Evolutionary conservation across 1,139 yeast genomes (phyloP), one percentile per base, ranked within the genome.

Genomic region (Scheffersomyces titani): DNA sequence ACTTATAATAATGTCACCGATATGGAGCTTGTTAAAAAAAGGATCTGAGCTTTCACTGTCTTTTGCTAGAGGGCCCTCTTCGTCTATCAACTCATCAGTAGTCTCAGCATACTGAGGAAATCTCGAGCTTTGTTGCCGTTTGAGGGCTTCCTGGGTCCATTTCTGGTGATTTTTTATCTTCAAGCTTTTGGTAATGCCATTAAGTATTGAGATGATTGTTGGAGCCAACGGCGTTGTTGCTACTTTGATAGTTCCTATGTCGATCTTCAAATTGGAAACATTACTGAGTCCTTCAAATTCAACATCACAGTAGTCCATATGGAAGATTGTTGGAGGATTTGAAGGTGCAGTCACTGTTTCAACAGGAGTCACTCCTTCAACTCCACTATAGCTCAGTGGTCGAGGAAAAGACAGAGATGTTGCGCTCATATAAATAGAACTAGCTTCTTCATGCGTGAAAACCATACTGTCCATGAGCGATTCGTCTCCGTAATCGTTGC

Each of bases 361-460:
- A 20, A 47, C 47, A 9, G 49, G 51, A 11, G 50, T 55, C 5
- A 22, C 55, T 49, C 40, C 55, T n/a, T 46, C 49, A 19, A 3
- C 49, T 19, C 11, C 22, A 22, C 7, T 22, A 22, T 19, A 13
- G 49, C 13, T 18, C 63, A 59, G 55, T n/a, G 52, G 59, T 58
- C 61, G 68, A 58, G 56, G 70, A 62, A 77, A 73, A 3, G 79
- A 64, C 57, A 73, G 76, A 0, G 88, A 86, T 2, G 86, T 77
- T 1, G 97, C 97, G 71, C 97, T 90, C 93, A 90, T 86, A 67
- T 90, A 92, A 44, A 92, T 81, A 1, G 96, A 87, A 52, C 86
- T 82, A 2, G 90, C 89, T 60, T 88, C 89, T 54, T 83, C 87
- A 55, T 85, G 89, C 0, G 94, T 86, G 64, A 87, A 87, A 47